Percentiles rank a stretch among this genome's conserved stretches.
Evolutionary conservation across 1,139 yeast species (phyloP).

Genomic region (Zygosaccharomyces sapae): DNA sequence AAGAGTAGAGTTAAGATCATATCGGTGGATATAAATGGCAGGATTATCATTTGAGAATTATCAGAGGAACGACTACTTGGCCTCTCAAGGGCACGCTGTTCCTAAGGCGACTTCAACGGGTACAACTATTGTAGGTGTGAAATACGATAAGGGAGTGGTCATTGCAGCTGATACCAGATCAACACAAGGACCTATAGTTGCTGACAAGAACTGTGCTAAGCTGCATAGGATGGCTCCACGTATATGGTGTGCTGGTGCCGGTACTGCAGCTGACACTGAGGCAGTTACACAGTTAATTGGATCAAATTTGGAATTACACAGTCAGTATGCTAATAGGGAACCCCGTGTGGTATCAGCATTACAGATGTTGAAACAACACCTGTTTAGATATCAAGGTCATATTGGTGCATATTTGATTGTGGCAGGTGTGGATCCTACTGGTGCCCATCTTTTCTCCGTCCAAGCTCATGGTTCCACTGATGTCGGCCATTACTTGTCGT

Average conservation of each 20-base stretch:
- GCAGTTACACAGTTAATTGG: slow-evolving; percentile 92
- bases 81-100: slow-evolving; percentile 65
- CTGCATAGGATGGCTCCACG: slow-evolving; percentile 85
- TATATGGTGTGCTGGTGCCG: slow-evolving; percentile 99
- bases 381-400: slow-evolving; percentile 95
- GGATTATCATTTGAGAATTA: slow-evolving; percentile 91
- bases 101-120: slow-evolving; percentile 97
- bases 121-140: slow-evolving; percentile 96
- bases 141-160: slow-evolving; percentile 87
- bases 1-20: neutral
- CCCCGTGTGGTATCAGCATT: slow-evolving; percentile 94
- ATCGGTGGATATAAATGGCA: slow-evolving; percentile 49
- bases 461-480: slow-evolving; percentile 99
- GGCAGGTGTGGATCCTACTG: slow-evolving; percentile 96
- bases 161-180: slow-evolving; percentile 99
- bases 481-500: slow-evolving; percentile 84
- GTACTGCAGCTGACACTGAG: slow-evolving; percentile 99
- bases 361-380: slow-evolving; percentile 89
- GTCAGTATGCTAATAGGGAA: slow-evolving; percentile 73
- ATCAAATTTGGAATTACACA: slow-evolving; percentile 85
- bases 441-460: slow-evolving; percentile 84
- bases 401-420: slow-evolving; percentile 95
- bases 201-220: slow-evolving; percentile 97
- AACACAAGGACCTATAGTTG: slow-evolving; percentile 91
- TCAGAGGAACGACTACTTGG: slow-evolving; percentile 75